Base-by-base conservation (phyloP, 139 green algal genomes). In the Coccomyxa sp. region DNA sequence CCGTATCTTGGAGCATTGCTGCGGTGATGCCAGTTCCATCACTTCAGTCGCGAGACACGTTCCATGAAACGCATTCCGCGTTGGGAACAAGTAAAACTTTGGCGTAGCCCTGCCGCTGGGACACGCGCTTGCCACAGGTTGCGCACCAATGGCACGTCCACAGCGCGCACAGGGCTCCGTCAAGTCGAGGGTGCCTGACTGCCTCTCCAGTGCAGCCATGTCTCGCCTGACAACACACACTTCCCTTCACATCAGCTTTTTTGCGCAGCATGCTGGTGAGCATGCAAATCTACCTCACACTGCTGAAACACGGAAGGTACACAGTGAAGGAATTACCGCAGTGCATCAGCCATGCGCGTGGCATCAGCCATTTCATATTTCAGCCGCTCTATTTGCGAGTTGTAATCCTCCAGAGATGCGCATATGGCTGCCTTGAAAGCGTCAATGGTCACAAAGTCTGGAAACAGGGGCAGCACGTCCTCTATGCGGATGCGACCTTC, bases 381-480 rank as follows among this genome's bases (percentile, higher is more conserved):
- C 28, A 94, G 86, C 27, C 83, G 85, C 57, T 92, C 92, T 23
- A 98, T 98, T 83, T 95, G 90, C 38, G 79, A 79, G 83, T 95
- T 97, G 89, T 98, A 99, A 13, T 92, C 87, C 88, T 98, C 91
- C 80, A 98, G 88, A 28, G 90, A 84, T 75, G 90, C 83, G 85
- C 94, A 95, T 82, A 98, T 95, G 76, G 93, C 91, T 13, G 93
- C 93, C 87, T 98, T 97, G 90, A 99, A 99, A 83, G 94, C 91
- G 78, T 98, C 96, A 31, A 99, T 98, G 59, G 94, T 90, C 31
- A 96, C 93, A 91, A 98, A 98, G 84, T 98, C 95, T 0, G 96
- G 96, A 87, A 99, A 99, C 79, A 99, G 95, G 0, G 96, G 96
- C 67, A 99, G 90, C 58, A 99, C 91, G 91, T 99, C 96, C 86